phyloP scores from a whole-genome alignment of 257 asterid genomes.

The Solanum gracilifrons region DNA sequence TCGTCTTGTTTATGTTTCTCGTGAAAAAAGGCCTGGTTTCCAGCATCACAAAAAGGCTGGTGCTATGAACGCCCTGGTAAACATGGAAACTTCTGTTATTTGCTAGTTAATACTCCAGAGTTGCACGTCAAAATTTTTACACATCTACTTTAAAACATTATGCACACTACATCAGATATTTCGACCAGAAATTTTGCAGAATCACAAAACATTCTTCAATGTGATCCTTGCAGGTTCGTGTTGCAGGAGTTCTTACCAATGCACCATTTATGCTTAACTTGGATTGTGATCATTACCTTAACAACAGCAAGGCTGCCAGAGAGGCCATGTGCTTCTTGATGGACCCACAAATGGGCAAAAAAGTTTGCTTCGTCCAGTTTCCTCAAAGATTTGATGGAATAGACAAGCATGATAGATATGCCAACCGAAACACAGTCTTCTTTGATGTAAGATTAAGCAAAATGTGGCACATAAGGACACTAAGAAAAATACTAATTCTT shows the following conservation, averaged over 20 bases:
- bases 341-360: conserved; percentile 87
- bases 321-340: conserved; percentile 98
- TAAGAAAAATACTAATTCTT: not conserved
- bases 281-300: conserved; percentile 93
- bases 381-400: conserved; percentile 99
- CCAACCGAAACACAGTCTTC: conserved; percentile 95
- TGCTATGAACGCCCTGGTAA: conserved; percentile 97
- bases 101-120: not conserved
- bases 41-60: conserved; percentile 98
- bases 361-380: conserved; percentile 90
- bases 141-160: not conserved
- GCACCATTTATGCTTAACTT: conserved; percentile 98
- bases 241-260: conserved; percentile 91
- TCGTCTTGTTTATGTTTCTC: conserved; percentile 92
- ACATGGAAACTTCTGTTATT: conserved; percentile 3
- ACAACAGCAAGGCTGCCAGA: conserved; percentile 92
- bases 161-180: not conserved
- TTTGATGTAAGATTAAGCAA: conserved; percentile 57
- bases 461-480: not conserved
- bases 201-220: not conserved
- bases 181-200: not conserved
- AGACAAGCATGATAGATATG: conserved; percentile 85
- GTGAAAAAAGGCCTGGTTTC: conserved; percentile 97
- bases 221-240: conserved; percentile 60
- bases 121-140: not conserved